These are phyloP conservation scores for Asparagopsis taxiformis DNA, from an alignment of 31 red algal genomes.

Conservation along the genomic window DNA sequence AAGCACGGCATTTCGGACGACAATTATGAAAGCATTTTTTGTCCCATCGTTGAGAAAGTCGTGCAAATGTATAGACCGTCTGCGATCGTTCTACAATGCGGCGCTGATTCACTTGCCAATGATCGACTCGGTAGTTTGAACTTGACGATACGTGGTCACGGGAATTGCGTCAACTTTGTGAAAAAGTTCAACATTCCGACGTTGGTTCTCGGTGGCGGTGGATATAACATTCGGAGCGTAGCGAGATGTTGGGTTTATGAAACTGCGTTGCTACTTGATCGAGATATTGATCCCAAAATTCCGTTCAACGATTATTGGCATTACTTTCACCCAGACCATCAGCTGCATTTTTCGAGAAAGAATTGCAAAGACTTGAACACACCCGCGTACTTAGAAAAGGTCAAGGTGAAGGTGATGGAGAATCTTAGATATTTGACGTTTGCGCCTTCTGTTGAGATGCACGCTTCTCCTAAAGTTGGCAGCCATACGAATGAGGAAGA, in stretches of 20 bases:
- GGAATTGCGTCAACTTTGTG: constrained; percentile 64
- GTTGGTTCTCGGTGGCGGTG: constrained; percentile 86
- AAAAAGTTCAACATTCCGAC: constrained; percentile 66
- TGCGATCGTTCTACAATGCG: constrained; percentile 82
- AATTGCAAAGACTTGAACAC: too few relatives aligned
- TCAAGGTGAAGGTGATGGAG: too few relatives aligned
- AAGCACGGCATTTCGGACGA: constrained; percentile 86
- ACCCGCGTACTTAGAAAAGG: too few relatives aligned
- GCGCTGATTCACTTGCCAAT: constrained; percentile 75
- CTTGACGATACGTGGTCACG: constrained; percentile 74
- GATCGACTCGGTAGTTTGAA: constrained; percentile 87
- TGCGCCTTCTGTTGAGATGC: too few relatives aligned
- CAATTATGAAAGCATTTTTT: constrained; percentile 54
- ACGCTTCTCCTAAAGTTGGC: too few relatives aligned
- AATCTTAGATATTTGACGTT: too few relatives aligned
- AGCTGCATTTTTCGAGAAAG: too few relatives aligned
- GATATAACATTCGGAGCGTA: constrained; percentile 85
- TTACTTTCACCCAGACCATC: too few relatives aligned
- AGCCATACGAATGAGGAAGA: too few relatives aligned
- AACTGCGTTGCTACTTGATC: constrained; percentile 56
- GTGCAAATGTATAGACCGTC: constrained; percentile 83
- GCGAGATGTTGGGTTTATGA: constrained; percentile 89
- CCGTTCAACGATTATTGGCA: constrained; percentile 94
- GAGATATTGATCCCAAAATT: constrained; percentile 39
- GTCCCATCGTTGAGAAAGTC: constrained; percentile 56